phyloP scores from a whole-genome alignment of 148 eudicot genomes.

The Linanthus parryae region DNA sequence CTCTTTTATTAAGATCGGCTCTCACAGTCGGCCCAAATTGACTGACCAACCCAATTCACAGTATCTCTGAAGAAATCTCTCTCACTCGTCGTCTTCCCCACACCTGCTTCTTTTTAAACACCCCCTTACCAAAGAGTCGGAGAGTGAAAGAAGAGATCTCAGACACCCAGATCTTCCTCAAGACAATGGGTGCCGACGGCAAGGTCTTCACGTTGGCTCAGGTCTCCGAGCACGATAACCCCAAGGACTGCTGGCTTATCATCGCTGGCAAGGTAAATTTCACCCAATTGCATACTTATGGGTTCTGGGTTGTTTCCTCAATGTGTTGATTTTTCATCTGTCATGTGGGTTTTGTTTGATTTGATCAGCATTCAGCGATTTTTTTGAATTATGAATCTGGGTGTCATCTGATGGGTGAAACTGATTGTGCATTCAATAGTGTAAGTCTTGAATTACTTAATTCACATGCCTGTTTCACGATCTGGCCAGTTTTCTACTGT shows the following conservation, averaged over 20 bases:
- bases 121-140: background rate
- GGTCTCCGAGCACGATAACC: conserved; percentile 57
- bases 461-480: no score
- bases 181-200: conserved; percentile 37
- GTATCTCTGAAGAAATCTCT: background rate
- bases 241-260: conserved; percentile 86
- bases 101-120: background rate
- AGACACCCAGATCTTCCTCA: background rate
- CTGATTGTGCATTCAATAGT: background rate
- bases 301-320: background rate
- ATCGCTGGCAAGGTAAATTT: conserved; percentile 69
- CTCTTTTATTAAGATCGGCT: no score
- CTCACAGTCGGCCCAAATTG: background rate
- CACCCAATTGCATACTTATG: background rate
- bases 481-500: no score
- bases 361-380: no score
- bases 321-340: background rate
- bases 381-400: background rate
- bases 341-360: background rate
- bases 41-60: background rate
- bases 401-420: background rate
- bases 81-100: background rate
- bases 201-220: conserved; percentile 64
- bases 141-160: background rate
- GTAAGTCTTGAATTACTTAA: no score